Percentiles rank a stretch among this genome's conserved stretches.
Evolutionary conservation across 805 yeast genomes (phyloP).

Genomic region (Saccharomycopsis oosterbeekiorum): DNA sequence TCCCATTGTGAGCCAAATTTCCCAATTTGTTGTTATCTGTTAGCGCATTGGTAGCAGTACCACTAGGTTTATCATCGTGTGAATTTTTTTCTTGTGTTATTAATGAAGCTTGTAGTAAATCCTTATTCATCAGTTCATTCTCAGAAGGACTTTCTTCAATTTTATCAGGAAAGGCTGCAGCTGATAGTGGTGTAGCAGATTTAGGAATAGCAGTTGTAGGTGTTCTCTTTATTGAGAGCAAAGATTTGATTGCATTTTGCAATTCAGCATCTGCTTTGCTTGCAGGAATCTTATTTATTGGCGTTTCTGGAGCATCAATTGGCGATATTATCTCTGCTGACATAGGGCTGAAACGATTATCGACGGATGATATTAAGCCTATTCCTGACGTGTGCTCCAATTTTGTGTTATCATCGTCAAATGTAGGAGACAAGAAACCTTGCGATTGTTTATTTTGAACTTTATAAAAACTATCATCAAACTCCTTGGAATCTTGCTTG

Average conservation of each 20-base stretch:
- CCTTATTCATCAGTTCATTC: not conserved
- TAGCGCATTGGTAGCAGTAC: not conserved
- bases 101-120: not conserved
- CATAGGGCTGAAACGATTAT: not conserved
- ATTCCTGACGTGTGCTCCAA: not conserved
- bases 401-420: not conserved
- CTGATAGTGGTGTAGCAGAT: not conserved
- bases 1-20: slow-evolving; percentile 7
- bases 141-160: not conserved
- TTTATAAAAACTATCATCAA: not conserved
- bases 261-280: slow-evolving; percentile 18
- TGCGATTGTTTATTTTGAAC: not conserved
- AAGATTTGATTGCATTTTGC: slow-evolving; percentile 14
- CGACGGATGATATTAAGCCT: not conserved
- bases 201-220: not conserved
- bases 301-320: not conserved
- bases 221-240: slow-evolving; percentile 9
- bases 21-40: not conserved
- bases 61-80: not conserved
- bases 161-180: not conserved
- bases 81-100: not conserved
- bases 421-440: not conserved
- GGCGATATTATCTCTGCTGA: not conserved
- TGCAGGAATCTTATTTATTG: slow-evolving; percentile 6
- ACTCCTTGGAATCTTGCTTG: not conserved